phyloP scores from a whole-genome alignment of 139 green algal genomes.

The Zygnema cylindricum region DNA sequence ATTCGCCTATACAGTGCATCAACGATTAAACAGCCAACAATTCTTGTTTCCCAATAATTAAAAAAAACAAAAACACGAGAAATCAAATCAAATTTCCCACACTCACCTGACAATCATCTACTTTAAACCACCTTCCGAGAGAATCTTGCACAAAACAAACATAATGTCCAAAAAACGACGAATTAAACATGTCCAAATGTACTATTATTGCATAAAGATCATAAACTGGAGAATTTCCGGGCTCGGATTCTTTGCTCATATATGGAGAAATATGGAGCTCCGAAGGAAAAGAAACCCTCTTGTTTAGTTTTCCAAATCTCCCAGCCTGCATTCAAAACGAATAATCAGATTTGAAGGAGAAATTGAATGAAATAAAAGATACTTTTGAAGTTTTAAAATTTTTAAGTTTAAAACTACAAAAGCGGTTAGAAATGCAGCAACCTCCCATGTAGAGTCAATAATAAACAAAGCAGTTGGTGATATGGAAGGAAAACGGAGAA shows the following conservation, averaged over 20 bases:
- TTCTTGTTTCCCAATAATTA: background rate
- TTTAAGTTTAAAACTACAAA: no score
- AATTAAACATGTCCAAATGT: conserved; percentile 56
- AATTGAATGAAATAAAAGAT: no score
- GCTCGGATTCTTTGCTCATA: conserved; percentile 30
- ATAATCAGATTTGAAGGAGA: no score
- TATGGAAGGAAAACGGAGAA: no score
- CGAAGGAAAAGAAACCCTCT: conserved; percentile 77
- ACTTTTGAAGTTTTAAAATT: no score
- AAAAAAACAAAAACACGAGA: conserved; percentile 4
- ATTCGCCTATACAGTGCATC: no score
- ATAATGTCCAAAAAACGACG: conserved; percentile 60
- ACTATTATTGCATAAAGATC: conserved; percentile 57
- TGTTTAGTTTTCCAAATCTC: conserved; percentile 78
- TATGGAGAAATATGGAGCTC: conserved; percentile 45
- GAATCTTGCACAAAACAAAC: conserved; percentile 54
- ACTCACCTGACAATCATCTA: conserved; percentile 50
- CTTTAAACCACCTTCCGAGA: conserved; percentile 38
- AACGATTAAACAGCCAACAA: no score
- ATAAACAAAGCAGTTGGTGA: no score
- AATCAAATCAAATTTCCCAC: background rate
- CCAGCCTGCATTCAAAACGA: conserved; percentile 63
- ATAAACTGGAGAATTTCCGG: conserved; percentile 21
- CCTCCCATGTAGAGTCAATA: no score
- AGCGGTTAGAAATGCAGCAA: no score